Percentiles rank a stretch among this genome's conserved stretches.
Evolutionary conservation across 805 yeast genomes (phyloP).

Genomic region (Candida coquimbonensis): DNA sequence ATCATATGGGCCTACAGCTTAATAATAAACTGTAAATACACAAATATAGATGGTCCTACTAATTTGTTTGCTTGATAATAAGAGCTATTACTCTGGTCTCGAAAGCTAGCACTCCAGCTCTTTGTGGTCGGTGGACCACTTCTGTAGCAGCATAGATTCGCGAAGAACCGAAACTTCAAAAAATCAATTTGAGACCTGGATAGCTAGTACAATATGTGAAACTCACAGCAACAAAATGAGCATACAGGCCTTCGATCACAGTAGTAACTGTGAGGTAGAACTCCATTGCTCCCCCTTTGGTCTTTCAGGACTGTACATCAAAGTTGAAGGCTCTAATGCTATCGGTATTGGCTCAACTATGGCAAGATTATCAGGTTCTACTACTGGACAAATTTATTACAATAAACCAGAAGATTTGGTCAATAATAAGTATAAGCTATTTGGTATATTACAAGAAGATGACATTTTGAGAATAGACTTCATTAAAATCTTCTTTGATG

Average conservation of each 20-base stretch:
- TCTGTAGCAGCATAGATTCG: no score
- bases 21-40: no score
- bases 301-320: slow-evolving; percentile 42
- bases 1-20: no score
- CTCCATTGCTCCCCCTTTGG: slow-evolving; percentile 54
- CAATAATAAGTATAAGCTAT: slow-evolving; percentile 41
- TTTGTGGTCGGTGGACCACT: no score
- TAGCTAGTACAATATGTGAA: not conserved
- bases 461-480: slow-evolving; percentile 43
- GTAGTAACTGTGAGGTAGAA: slow-evolving; percentile 45
- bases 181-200: not conserved
- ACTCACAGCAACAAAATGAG: not conserved
- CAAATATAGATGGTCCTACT: no score
- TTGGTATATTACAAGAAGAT: slow-evolving; percentile 40
- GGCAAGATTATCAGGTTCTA: slow-evolving; percentile 48
- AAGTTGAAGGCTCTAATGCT: slow-evolving; percentile 39
- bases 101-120: no score
- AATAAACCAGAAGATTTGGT: slow-evolving; percentile 40
- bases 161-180: not conserved
- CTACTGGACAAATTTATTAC: slow-evolving; percentile 42
- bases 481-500: slow-evolving; percentile 34
- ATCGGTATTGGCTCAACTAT: slow-evolving; percentile 51
- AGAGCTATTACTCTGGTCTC: no score
- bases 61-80: no score
- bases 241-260: slow-evolving; percentile 30